Evolutionary conservation across 2,329 filamentous ascomycete genomes (phyloP), one percentile per base, ranked within the genome.

Genomic region (Metarhizium brunneum): DNA sequence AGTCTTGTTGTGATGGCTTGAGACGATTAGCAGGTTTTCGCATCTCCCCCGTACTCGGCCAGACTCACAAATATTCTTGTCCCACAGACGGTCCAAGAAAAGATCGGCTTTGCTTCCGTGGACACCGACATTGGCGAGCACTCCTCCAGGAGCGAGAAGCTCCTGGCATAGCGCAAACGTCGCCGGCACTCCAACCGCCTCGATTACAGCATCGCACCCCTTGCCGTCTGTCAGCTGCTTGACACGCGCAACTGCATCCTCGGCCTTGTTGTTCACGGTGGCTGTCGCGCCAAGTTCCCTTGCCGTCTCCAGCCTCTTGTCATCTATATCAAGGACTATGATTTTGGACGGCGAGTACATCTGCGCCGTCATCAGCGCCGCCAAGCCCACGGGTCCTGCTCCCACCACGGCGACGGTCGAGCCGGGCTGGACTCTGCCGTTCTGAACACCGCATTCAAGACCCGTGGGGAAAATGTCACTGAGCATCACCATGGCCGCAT

Each of bases 381-480:
- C 76, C n/a, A 83, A 65, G 0, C 81, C 81, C 2, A 84, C 73
- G 0, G 80, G 79, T 0, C 81, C 81, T 2, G 75, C 71, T 1
- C 82, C 81, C 2, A 84, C 72, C 53, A 84, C 75, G 0, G 71
- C 80, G 1, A 83, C 77, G 1, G 72, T 78, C 6, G 68, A 65
- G 0, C 79, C 80, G 0, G 79, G 80, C 56, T 75, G 66, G 1
- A 83, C 76, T 30, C 76, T 73, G 6, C 73, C 75, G 59, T 76
- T 78, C 38, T 80, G 65, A 0, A 78, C 76, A 25, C 80, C 80
- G 56, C 75, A 78, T 62, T 83, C 80, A 18, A 79, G 67, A 1
- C 77, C 80, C 0, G 81, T 84, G 2, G 81, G 80, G 50, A 82
- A 73, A 32, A 80, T 78, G 65, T 84, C 81, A 55, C 75, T 78